Evolutionary conservation across 2,329 filamentous ascomycete species (phyloP).

Genomic region (Lizonia empirigonia): DNA sequence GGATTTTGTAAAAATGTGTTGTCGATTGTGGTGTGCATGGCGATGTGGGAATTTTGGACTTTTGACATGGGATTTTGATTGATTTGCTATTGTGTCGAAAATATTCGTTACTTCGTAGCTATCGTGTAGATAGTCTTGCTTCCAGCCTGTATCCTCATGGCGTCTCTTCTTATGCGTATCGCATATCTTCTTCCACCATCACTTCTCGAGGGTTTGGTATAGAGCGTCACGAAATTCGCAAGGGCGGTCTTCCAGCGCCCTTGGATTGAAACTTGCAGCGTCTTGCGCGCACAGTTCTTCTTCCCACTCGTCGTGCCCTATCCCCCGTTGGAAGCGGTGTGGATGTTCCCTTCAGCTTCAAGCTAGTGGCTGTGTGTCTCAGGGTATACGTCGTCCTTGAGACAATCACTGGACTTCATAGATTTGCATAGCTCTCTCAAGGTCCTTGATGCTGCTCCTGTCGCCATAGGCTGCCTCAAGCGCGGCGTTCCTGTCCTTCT

Average conservation of each 20-base stretch:
- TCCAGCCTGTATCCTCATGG: background rate
- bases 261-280: slow-evolving; percentile 21
- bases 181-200: slow-evolving; percentile 7
- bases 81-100: slow-evolving; percentile 3
- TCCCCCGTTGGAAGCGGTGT: background rate
- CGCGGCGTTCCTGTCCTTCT: slow-evolving; percentile 46
- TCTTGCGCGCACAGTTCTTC: slow-evolving; percentile 14
- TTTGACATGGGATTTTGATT: background rate
- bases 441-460: slow-evolving; percentile 51
- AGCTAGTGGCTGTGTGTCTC: slow-evolving; percentile 14
- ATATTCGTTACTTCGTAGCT: slow-evolving; percentile 14
- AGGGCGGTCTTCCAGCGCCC: slow-evolving; percentile 8
- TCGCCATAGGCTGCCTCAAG: slow-evolving; percentile 57
- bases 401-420: slow-evolving; percentile 50
- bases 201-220: slow-evolving; percentile 18
- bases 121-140: slow-evolving; percentile 5
- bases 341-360: slow-evolving; percentile 6
- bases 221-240: background rate
- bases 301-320: slow-evolving; percentile 3
- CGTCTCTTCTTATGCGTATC: background rate
- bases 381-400: background rate
- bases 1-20: no score
- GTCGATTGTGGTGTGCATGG: no score
- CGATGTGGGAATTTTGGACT: no score
- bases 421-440: slow-evolving; percentile 53